Evolutionary conservation across 805 yeast species (phyloP).

Genomic region (Aciculoconidium aculeatum): DNA sequence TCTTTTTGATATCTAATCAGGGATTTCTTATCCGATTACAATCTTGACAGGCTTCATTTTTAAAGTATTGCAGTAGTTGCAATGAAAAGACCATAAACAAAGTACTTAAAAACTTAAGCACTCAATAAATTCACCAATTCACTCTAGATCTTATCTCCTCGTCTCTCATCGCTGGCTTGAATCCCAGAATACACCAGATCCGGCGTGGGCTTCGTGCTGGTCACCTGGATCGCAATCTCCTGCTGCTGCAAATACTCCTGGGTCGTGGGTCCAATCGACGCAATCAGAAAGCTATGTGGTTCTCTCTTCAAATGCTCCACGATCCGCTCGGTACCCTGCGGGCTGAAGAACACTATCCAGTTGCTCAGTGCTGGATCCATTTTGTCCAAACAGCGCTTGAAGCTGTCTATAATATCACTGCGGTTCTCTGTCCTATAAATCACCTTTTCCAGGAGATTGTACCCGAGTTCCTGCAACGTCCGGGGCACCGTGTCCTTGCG

Average conservation of each 20-base stretch:
- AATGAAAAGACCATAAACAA: too few relatives aligned
- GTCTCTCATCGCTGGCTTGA: too few relatives aligned
- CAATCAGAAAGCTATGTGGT: slow-evolving; percentile 34
- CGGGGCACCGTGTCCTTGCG: slow-evolving; percentile 78
- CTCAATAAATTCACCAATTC: too few relatives aligned
- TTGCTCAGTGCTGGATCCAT: slow-evolving; percentile 10
- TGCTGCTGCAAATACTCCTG: slow-evolving; percentile 49
- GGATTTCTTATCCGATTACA: too few relatives aligned
- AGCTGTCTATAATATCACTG: slow-evolving; percentile 39
- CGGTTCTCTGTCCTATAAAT: slow-evolving; percentile 63
- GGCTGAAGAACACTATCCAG: slow-evolving; percentile 88
- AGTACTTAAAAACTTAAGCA: too few relatives aligned
- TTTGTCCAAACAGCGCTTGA: slow-evolving; percentile 10
- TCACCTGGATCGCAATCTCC: slow-evolving; percentile 54
- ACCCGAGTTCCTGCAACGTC: slow-evolving; percentile 39
- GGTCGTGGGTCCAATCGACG: slow-evolving; percentile 93
- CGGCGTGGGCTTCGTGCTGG: too few relatives aligned
- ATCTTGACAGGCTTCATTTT: too few relatives aligned
- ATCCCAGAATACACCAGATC: too few relatives aligned
- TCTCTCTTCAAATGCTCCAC: slow-evolving; percentile 32
- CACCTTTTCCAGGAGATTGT: slow-evolving; percentile 50
- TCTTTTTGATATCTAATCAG: too few relatives aligned
- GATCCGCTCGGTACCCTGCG: slow-evolving; percentile 74
- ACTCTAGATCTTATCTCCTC: too few relatives aligned
- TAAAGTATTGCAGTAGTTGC: too few relatives aligned